These are phyloP conservation scores for Diaporthe sp. DNA, from an alignment of 2,329 filamentous ascomycete genomes.

Conservation along the genomic window DNA sequence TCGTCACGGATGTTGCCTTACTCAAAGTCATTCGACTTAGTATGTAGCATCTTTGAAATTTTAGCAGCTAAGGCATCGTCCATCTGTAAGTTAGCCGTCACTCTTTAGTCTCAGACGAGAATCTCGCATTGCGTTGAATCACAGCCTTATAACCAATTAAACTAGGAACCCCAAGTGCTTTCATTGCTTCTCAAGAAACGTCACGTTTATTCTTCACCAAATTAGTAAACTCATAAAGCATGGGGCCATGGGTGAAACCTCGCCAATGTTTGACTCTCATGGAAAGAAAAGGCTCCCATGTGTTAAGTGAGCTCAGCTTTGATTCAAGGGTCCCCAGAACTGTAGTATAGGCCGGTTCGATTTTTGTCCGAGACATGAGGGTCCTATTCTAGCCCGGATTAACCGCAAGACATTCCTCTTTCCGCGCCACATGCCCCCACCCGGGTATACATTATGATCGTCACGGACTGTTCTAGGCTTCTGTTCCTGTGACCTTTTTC, in stretches of 20 bases:
- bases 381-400: background rate
- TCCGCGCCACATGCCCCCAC: background rate
- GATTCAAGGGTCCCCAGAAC: background rate
- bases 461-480: background rate
- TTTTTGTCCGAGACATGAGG: background rate
- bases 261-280: background rate
- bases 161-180: background rate
- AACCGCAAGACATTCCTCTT: background rate
- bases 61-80: background rate
- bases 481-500: background rate
- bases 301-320: background rate
- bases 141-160: background rate
- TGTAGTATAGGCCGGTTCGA: background rate
- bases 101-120: background rate
- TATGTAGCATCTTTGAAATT: background rate
- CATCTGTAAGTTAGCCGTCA: background rate
- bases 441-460: conserved; percentile 1
- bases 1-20: too few species aligned
- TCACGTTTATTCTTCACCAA: background rate
- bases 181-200: background rate
- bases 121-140: background rate
- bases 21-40: background rate
- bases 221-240: too few species aligned
- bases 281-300: background rate
- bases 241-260: background rate